phyloP scores from a whole-genome alignment of 805 yeast species.

The Zygoascus tannicola region DNA sequence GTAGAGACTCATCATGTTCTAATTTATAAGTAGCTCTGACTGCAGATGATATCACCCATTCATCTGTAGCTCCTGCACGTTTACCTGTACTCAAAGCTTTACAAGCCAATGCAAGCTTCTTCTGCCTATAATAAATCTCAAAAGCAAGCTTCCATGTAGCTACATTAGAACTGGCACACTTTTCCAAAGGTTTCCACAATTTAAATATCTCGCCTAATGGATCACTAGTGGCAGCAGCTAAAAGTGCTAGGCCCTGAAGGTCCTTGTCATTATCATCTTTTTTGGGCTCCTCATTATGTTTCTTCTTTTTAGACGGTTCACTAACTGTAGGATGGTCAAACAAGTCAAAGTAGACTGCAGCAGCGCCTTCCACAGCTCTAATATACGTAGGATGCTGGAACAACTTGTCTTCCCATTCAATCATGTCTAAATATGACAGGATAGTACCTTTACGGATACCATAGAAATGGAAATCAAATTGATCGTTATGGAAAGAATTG shows the following conservation, averaged over 20 bases:
- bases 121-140: constrained; percentile 35
- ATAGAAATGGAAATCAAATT: constrained; percentile 89
- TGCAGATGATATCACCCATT: constrained; percentile 26
- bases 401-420: constrained; percentile 74
- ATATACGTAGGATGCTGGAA: constrained; percentile 61
- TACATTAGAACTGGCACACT: constrained; percentile 9
- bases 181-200: constrained; percentile 31
- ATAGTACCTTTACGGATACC: constrained; percentile 87
- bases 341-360: constrained; percentile 43
- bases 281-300: constrained; percentile 36
- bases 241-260: constrained; percentile 40
- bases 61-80: constrained; percentile 26
- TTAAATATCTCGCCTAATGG: constrained; percentile 37
- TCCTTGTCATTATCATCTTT: constrained; percentile 26
- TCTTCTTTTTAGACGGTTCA: constrained; percentile 35
- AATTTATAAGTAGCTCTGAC: constrained; percentile 28
- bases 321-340: constrained; percentile 17
- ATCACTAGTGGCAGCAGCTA: constrained; percentile 26
- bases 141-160: constrained; percentile 39
- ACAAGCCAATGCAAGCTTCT: constrained; percentile 43
- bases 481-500: constrained; percentile 68
- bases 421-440: constrained; percentile 65
- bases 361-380: constrained; percentile 61
- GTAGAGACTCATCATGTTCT: constrained; percentile 32
- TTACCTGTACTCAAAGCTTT: constrained; percentile 41